Percentiles rank a stretch among this genome's conserved stretches.
Evolutionary conservation across 306 rosid species (phyloP).

Genomic region (Calophaca sinica): DNA sequence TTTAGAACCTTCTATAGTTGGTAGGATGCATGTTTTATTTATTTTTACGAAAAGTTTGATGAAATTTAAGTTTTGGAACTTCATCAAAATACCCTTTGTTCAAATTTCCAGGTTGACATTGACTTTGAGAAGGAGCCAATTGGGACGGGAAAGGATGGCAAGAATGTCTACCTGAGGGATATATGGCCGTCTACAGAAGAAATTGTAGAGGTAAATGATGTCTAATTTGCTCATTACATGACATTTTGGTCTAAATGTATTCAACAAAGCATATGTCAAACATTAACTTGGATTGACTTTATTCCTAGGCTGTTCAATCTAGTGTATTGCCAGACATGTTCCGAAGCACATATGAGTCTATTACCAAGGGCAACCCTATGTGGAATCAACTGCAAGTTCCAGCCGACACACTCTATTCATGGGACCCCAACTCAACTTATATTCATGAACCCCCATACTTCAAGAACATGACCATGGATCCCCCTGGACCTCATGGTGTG

Average conservation of each 20-base stretch:
- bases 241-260: conserved; percentile 22
- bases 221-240: conserved; percentile 30
- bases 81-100: conserved; percentile 23
- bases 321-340: conserved; percentile 88
- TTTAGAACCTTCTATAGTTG: conserved; percentile 16
- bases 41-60: conserved; percentile 5
- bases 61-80: conserved; percentile 22
- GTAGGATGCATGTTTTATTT: conserved; percentile 19
- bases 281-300: conserved; percentile 44
- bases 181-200: conserved; percentile 94
- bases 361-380: conserved; percentile 85
- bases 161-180: conserved; percentile 75
- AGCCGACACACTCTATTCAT: conserved; percentile 67
- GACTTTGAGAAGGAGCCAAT: conserved; percentile 94
- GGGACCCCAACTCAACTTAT: conserved; percentile 91
- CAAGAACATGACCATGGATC: conserved; percentile 83
- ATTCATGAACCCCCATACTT: conserved; percentile 97
- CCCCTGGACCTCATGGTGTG: conserved; percentile 86
- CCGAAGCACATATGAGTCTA: conserved; percentile 78
- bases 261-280: not conserved
- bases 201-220: conserved; percentile 70
- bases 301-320: conserved; percentile 84
- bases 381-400: conserved; percentile 84
- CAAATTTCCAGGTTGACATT: conserved; percentile 77
- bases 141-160: conserved; percentile 89